A percentile compares a stretch with the other conserved stretches of the same genome.
phyloP scores from a whole-genome alignment of 2,329 filamentous ascomycete species.

The Paracamarosporium sp. region DNA sequence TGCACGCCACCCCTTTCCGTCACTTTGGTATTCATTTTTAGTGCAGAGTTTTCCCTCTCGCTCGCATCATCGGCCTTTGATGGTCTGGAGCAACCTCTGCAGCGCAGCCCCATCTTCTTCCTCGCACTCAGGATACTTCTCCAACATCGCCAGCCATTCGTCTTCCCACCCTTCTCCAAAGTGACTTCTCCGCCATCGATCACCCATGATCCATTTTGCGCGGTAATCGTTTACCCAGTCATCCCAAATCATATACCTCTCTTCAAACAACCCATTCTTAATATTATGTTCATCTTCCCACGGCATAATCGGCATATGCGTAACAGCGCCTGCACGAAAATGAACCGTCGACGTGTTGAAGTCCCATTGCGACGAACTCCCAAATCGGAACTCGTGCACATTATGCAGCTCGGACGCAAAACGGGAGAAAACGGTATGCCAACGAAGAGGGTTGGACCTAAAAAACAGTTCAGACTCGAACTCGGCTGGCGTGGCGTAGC shows the following conservation, averaged over 20 bases:
- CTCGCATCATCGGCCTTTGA: neutral
- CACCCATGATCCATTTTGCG: neutral
- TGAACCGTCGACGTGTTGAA: neutral
- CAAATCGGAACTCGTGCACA: constrained; percentile 10
- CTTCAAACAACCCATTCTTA: constrained; percentile 4
- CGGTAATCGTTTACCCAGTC: constrained; percentile 15
- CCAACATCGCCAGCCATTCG: neutral
- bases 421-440: constrained; percentile 11
- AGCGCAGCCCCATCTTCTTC: neutral
- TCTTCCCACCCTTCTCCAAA: neutral
- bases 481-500: neutral
- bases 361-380: constrained; percentile 13
- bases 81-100: neutral
- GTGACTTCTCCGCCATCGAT: neutral
- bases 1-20: too few species aligned
- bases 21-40: too few species aligned
- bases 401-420: neutral
- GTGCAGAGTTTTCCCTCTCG: too few species aligned
- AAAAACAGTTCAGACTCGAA: neutral
- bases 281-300: constrained; percentile 14
- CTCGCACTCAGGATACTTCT: constrained; percentile 4
- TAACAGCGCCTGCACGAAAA: neutral
- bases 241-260: constrained; percentile 9
- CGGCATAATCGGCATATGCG: constrained; percentile 8
- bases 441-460: constrained; percentile 1